phyloP scores from a whole-genome alignment of 2,329 filamentous ascomycete genomes.

The Neonectria hederae region DNA sequence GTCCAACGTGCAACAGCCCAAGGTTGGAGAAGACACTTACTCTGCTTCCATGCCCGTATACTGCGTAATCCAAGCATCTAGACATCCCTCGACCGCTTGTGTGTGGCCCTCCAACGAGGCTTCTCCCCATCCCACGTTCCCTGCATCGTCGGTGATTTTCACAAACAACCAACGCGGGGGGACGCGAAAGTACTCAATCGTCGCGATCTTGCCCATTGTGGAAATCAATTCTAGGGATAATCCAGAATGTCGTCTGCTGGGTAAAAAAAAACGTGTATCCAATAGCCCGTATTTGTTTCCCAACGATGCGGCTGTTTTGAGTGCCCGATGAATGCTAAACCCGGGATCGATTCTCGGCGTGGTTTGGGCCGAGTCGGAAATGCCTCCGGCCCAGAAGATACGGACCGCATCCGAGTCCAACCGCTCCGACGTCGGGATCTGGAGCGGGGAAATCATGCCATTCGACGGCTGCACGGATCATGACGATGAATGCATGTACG shows the following conservation, averaged over 20 bases:
- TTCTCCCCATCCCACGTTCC: slow-evolving; percentile 76
- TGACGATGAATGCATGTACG: neutral
- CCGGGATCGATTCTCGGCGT: slow-evolving; percentile 1
- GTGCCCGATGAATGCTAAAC: neutral
- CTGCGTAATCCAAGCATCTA: slow-evolving; percentile 71
- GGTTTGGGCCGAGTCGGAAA: slow-evolving; percentile 14
- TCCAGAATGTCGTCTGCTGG: neutral
- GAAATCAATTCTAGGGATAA: neutral
- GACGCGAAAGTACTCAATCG: slow-evolving; percentile 78
- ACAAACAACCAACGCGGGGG: slow-evolving; percentile 82
- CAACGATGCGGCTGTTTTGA: neutral
- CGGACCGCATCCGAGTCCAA: neutral
- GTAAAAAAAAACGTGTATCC: too few species aligned
- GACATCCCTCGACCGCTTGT: slow-evolving; percentile 76
- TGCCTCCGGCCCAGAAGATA: neutral
- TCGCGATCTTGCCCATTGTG: slow-evolving; percentile 46
- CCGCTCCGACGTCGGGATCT: neutral
- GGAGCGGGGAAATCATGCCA: neutral
- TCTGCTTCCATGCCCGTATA: slow-evolving; percentile 76
- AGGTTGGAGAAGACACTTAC: slow-evolving; percentile 52
- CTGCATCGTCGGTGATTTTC: slow-evolving; percentile 75
- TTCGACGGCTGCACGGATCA: neutral
- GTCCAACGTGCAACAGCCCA: neutral
- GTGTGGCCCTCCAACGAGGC: slow-evolving; percentile 79
- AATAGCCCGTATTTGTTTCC: neutral